These are phyloP conservation scores for Isoetes taiwanensis DNA, from an alignment of 75 land plant species.

Conservation along the genomic window DNA sequence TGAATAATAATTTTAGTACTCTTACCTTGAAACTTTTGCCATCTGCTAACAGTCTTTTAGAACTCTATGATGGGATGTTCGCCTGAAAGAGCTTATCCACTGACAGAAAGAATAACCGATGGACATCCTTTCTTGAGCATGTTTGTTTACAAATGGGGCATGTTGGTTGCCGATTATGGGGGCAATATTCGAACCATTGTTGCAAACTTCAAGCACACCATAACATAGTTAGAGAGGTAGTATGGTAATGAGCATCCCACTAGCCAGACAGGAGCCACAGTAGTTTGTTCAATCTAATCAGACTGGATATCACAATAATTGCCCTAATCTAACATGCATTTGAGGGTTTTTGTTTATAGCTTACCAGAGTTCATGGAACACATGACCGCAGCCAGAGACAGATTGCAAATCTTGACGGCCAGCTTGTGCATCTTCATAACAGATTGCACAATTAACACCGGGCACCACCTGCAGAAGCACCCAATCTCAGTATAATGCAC, in stretches of 20 bases:
- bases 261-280: too few species aligned
- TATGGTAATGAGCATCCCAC: too few species aligned
- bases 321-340: too few species aligned
- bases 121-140: conserved; percentile 28
- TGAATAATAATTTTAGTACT: too few species aligned
- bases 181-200: conserved; percentile 85
- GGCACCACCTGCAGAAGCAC: too few species aligned
- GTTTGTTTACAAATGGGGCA: conserved; percentile 88
- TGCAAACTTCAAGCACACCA: conserved; percentile 37
- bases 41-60: background rate
- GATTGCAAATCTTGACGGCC: conserved; percentile 59
- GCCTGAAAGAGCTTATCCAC: conserved; percentile 18
- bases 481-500: too few species aligned
- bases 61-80: background rate
- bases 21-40: conserved; percentile 6
- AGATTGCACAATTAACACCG: conserved; percentile 92
- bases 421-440: conserved; percentile 80
- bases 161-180: conserved; percentile 39
- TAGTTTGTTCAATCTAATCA: too few species aligned
- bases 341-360: too few species aligned
- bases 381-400: conserved; percentile 83
- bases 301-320: too few species aligned
- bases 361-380: conserved; percentile 93
- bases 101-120: conserved; percentile 81
- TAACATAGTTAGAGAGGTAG: too few species aligned